phyloP scores from a whole-genome alignment of 768 basidiomycete genomes.

The Lactarius deliciosus region DNA sequence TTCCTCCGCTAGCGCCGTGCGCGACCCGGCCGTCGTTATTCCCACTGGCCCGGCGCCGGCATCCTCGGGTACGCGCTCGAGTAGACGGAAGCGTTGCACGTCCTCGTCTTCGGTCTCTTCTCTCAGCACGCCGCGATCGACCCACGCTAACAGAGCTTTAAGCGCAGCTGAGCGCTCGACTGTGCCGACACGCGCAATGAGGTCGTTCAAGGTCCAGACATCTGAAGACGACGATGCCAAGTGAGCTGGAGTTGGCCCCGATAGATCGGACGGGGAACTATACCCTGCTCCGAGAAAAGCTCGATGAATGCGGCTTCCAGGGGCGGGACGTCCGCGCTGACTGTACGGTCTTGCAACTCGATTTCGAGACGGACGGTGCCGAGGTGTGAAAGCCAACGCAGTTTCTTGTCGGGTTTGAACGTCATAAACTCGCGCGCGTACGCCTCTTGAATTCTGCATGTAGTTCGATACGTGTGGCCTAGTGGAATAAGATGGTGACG shows the following conservation, averaged over 20 bases:
- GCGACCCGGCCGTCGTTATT: conserved; percentile 20
- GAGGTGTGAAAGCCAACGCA: conserved; percentile 87
- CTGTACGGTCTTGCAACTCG: conserved; percentile 74
- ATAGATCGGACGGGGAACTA: conserved; percentile 18
- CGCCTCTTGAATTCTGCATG: conserved; percentile 61
- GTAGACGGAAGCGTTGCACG: conserved; percentile 50
- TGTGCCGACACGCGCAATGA: conserved; percentile 61
- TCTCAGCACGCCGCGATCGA: conserved; percentile 76
- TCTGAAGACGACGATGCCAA: conserved; percentile 41
- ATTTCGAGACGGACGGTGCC: conserved; percentile 82
- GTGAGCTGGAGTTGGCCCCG: background rate
- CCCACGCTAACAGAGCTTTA: conserved; percentile 82
- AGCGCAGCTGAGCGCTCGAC: conserved; percentile 63
- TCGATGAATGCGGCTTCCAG: conserved; percentile 91
- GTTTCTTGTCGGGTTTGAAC: conserved; percentile 90
- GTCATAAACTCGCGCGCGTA: conserved; percentile 77
- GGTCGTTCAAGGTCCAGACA: conserved; percentile 68
- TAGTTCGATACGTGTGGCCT: background rate
- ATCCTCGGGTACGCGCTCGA: conserved; percentile 59
- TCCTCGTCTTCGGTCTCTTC: conserved; percentile 51
- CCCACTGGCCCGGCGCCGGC: background rate
- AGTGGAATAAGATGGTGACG: conserved; percentile 32
- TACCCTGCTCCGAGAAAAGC: conserved; percentile 73
- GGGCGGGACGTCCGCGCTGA: conserved; percentile 77
- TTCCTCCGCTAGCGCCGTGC: conserved; percentile 41